Evolutionary conservation across 2,329 filamentous ascomycete genomes (phyloP).

Genomic region (Ophiostoma himal-ulmi): DNA sequence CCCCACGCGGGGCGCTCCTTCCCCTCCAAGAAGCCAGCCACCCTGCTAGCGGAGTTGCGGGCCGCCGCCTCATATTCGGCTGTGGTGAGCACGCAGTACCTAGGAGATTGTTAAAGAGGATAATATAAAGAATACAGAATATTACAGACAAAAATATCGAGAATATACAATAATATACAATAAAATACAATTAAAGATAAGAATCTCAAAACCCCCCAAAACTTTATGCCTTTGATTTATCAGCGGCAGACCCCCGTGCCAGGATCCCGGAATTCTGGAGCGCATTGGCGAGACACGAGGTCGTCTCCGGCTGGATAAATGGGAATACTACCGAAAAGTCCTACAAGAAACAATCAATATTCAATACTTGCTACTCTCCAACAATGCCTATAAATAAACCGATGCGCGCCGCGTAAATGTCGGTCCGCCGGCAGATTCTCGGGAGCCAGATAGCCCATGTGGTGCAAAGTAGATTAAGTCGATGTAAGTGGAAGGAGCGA

Average conservation of each 20-base stretch:
- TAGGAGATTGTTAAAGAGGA: background rate
- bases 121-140: background rate
- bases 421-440: constrained; percentile 10
- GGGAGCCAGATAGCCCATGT: background rate
- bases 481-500: background rate
- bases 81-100: background rate
- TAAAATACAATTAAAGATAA: too few relatives aligned
- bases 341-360: too few relatives aligned
- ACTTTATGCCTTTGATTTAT: too few relatives aligned
- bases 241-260: background rate
- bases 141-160: background rate
- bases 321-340: background rate
- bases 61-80: constrained; percentile 23
- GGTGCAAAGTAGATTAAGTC: background rate
- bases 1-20: background rate
- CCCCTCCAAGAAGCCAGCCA: background rate
- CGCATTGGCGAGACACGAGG: background rate
- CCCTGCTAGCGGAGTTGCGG: constrained; percentile 23
- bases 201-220: too few relatives aligned
- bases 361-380: too few relatives aligned
- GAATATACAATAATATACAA: too few relatives aligned
- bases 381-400: background rate
- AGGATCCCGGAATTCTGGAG: background rate
- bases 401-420: background rate
- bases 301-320: constrained; percentile 6